Percentiles rank a stretch among this genome's conserved stretches.
Conservation (phyloP, 129 eudicot species). For the Lactuca sativa region DNA sequence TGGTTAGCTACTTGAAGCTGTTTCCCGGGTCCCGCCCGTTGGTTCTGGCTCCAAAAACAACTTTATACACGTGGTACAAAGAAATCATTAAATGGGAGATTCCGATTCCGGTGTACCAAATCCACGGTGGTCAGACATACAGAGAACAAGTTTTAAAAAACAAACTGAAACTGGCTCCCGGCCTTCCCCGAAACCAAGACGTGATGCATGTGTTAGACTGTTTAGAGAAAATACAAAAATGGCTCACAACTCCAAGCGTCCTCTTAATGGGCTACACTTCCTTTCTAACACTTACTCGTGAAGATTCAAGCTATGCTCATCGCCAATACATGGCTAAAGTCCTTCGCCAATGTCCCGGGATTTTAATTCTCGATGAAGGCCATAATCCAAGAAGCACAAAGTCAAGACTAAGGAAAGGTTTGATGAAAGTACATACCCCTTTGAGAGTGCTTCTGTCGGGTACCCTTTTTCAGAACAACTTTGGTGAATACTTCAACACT, state of each 20-base stretch:
- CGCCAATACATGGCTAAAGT: slow-evolving; percentile 88
- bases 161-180: slow-evolving; percentile 59
- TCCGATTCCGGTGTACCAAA: slow-evolving; percentile 93
- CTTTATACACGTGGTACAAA: slow-evolving; percentile 96
- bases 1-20: slow-evolving; percentile 85
- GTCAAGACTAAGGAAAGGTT: slow-evolving; percentile 81
- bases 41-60: slow-evolving; percentile 97
- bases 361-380: slow-evolving; percentile 89
- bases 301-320: slow-evolving; percentile 88
- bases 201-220: slow-evolving; percentile 96
- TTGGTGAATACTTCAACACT: slow-evolving; percentile 96
- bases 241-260: slow-evolving; percentile 94
- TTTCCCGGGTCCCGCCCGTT: slow-evolving; percentile 92
- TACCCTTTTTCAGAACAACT: slow-evolving; percentile 89
- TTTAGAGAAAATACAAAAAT: slow-evolving; percentile 82
- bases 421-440: slow-evolving; percentile 84
- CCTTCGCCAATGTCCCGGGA: slow-evolving; percentile 85
- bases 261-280: slow-evolving; percentile 99
- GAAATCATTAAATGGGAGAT: slow-evolving; percentile 94
- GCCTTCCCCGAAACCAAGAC: slow-evolving; percentile 83
- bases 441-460: slow-evolving; percentile 85
- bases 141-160: slow-evolving; percentile 74
- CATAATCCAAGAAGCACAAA: slow-evolving; percentile 99
- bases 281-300: slow-evolving; percentile 79
- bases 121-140: slow-evolving; percentile 97